Evolutionary conservation across 129 eudicot genomes (phyloP).

Genomic region (Flaveria linearis): DNA sequence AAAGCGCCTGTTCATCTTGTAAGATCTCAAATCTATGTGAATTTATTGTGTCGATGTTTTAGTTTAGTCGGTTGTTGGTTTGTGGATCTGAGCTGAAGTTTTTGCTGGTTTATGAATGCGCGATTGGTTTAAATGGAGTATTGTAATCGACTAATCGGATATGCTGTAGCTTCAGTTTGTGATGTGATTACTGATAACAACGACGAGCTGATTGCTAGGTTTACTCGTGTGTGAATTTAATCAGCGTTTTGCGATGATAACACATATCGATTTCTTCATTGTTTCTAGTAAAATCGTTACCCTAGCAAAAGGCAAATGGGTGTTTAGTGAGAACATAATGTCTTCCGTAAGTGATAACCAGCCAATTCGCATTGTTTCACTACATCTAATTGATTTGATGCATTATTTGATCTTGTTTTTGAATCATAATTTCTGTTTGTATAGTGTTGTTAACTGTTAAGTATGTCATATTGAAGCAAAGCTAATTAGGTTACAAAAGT

Average conservation of each 20-base stretch:
- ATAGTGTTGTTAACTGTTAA: not conserved
- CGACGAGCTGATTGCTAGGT: conserved; percentile 10
- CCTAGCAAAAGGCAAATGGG: not conserved
- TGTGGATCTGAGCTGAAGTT: conserved; percentile 29
- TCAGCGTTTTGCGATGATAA: not conserved
- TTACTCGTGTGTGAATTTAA: conserved; percentile 19
- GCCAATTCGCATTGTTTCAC: not conserved
- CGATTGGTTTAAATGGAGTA: conserved; percentile 13
- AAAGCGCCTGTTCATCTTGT: conserved; percentile 84
- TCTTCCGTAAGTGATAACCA: too few species aligned
- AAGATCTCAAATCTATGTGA: conserved; percentile 27
- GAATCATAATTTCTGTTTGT: not conserved
- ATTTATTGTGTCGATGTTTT: not conserved
- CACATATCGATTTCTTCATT: not conserved
- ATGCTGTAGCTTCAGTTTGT: not conserved
- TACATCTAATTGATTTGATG: conserved; percentile 10
- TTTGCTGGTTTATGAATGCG: conserved; percentile 21
- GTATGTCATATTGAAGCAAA: conserved; percentile 16
- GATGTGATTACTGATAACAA: not conserved
- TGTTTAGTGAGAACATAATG: not conserved
- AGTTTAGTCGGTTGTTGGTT: not conserved
- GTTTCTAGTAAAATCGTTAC: not conserved
- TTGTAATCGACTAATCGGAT: not conserved
- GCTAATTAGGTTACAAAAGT: conserved; percentile 6
- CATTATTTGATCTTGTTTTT: not conserved